phyloP scores from a whole-genome alignment of 108 stramenopile genomes.

The Nitzschia sp. region DNA sequence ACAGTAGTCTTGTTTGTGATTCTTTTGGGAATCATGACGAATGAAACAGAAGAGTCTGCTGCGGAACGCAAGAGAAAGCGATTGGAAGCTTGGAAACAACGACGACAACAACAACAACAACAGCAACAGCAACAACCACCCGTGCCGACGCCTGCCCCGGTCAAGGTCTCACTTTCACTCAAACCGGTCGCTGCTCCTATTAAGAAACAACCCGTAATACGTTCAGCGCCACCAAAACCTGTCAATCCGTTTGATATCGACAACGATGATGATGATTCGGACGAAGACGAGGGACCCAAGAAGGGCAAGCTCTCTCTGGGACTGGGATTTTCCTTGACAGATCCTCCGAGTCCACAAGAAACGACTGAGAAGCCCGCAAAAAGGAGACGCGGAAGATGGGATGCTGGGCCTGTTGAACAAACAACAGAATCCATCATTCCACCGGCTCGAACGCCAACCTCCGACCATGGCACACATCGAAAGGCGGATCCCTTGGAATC shows the following conservation, averaged over 20 bases:
- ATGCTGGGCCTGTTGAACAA: constrained; percentile 46
- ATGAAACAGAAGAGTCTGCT: constrained; percentile 34
- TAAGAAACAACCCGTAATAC: constrained; percentile 22
- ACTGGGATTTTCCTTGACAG: constrained; percentile 21
- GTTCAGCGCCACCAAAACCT: constrained; percentile 5
- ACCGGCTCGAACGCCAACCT: constrained; percentile 5
- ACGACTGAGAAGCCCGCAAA: constrained; percentile 11
- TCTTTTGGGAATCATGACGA: too few species aligned
- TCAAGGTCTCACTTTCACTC: constrained; percentile 40
- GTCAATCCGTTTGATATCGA: constrained; percentile 37
- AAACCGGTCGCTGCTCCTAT: constrained; percentile 8
- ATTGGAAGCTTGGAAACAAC: constrained; percentile 80
- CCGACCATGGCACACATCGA: neutral
- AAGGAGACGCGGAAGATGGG: constrained; percentile 36
- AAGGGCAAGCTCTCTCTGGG: constrained; percentile 20
- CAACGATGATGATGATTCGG: constrained; percentile 27
- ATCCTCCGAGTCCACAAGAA: constrained; percentile 20
- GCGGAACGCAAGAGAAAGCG: constrained; percentile 82
- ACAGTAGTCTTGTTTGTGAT: too few species aligned
- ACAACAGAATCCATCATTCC: neutral
- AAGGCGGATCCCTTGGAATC: constrained; percentile 70
- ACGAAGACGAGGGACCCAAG: constrained; percentile 16
- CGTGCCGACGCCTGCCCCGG: constrained; percentile 6
- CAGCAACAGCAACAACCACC: constrained; percentile 7
- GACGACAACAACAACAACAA: constrained; percentile 42